Base-by-base conservation (phyloP, 352 stramenopile species). In the Globisporangium paroecandrum region DNA sequence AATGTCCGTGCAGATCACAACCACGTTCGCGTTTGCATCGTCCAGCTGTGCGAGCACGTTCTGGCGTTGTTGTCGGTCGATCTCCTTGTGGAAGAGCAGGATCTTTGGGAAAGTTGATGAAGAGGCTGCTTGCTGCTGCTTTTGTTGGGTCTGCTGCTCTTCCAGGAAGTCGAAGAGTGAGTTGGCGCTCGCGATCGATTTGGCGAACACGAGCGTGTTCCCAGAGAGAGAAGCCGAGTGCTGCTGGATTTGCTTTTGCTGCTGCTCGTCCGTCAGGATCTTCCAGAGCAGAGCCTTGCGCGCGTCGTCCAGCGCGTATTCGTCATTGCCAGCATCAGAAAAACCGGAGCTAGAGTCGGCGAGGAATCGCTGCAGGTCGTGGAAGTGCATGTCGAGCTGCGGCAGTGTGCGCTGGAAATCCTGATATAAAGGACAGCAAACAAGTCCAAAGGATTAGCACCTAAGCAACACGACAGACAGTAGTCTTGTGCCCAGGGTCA, bases 1-100 rank as follows among this genome's bases (percentile, higher is more conserved):
- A 34, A 94, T 93, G 65, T 94, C 87, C 4, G 87, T 94, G 60
- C 83, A 91, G 20, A 93, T 76, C 1, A 93, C 77, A 2, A 90
- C 74, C 0, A 82, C 65, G 12, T 77, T 69, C 2, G 72, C 67
- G 0, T 58, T 55, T n/a, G 73, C 61, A 24, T 82, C 71, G 54
- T 81, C 70, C 2, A 90, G 77, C 38, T 69, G 63, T 38, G 68
- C 64, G 51, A 93, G 68, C 10, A 91, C 72, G 1, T 71, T 55
- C 54, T 81, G 74, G n/a, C 85, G 80, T 58, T 85, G 62, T 18
- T 76, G 58, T 20, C 79, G 77, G n/a, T 79, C 62, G 43, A 94
- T 69, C 46, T 91, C 80, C 62, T 91, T 91, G 74, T 90, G 81
- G 64, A 81, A 89, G 1, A 85, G 27, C 43, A 81, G 67, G 20